A percentile compares a stretch with the other conserved stretches of the same genome.
Conservation (phyloP, 805 yeast species). For the Candida ovalis region DNA sequence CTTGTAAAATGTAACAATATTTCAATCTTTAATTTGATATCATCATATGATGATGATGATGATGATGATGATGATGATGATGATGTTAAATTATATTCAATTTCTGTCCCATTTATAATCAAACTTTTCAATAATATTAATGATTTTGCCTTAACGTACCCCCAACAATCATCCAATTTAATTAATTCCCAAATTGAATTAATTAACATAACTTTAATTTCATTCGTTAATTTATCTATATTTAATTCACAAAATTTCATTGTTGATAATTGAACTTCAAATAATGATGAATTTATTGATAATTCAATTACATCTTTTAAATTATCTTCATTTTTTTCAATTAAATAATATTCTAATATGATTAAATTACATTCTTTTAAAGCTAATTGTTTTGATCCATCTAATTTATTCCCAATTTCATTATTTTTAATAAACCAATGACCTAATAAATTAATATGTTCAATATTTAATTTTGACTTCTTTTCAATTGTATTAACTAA, state of each 20-base stretch:
- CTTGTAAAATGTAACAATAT: slow-evolving; percentile 30
- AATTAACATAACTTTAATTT: slow-evolving; percentile 4
- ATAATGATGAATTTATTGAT: slow-evolving; percentile 37
- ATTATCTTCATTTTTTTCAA: slow-evolving; percentile 14
- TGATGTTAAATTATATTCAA: no score
- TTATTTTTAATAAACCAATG: slow-evolving; percentile 35
- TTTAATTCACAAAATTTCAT: slow-evolving; percentile 29
- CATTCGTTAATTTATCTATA: background rate
- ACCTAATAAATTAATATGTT: slow-evolving; percentile 25
- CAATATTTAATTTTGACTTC: slow-evolving; percentile 1
- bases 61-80: no score
- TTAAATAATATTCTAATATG: slow-evolving; percentile 25
- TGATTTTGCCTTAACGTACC: slow-evolving; percentile 41
- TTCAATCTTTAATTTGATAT: slow-evolving; percentile 21
- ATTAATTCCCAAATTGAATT: slow-evolving; percentile 23
- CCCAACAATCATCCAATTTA: slow-evolving; percentile 33
- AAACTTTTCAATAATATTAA: slow-evolving; percentile 32
- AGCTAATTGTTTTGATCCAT: slow-evolving; percentile 51
- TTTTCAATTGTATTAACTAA: slow-evolving; percentile 6
- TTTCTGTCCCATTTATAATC: slow-evolving; percentile 6
- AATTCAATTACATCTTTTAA: slow-evolving; percentile 29
- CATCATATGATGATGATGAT: no score
- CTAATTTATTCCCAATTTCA: slow-evolving; percentile 25
- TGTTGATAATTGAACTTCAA: slow-evolving; percentile 43
- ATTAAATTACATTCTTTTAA: slow-evolving; percentile 31